These are phyloP conservation scores for Rhodotorula sp. DNA, from an alignment of 1,284 basidiomycete species.

Conservation along the genomic window DNA sequence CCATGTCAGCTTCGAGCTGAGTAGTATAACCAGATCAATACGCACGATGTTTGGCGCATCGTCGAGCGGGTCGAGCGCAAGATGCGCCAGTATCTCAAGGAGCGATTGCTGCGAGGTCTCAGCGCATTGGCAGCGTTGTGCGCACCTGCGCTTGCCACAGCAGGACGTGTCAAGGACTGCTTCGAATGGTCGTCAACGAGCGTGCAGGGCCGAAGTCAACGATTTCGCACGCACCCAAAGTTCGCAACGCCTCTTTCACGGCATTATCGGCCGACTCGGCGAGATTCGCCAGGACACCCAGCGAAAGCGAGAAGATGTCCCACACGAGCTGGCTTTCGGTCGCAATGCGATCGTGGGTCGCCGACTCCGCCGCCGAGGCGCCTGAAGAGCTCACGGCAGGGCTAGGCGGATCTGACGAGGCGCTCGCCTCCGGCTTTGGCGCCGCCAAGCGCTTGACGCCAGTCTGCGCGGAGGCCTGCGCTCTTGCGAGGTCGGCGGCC, in stretches of 20 bases:
- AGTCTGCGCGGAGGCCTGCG: too few relatives aligned
- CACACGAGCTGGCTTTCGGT: constrained; percentile 7
- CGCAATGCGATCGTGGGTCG: neutral
- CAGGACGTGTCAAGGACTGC: constrained; percentile 19
- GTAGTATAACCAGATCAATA: too few relatives aligned
- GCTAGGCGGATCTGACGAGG: neutral
- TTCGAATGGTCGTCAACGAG: neutral
- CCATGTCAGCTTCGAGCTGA: too few relatives aligned
- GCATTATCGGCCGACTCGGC: constrained; percentile 13
- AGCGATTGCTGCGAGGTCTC: neutral
- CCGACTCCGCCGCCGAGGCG: neutral
- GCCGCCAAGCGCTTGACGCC: neutral
- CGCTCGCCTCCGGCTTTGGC: neutral
- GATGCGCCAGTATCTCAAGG: constrained; percentile 1
- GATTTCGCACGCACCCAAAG: constrained; percentile 10
- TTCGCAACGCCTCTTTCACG: constrained; percentile 10
- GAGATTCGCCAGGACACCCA: constrained; percentile 35
- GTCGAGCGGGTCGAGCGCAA: constrained; percentile 15
- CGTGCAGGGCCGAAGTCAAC: too few relatives aligned
- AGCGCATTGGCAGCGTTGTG: constrained; percentile 10
- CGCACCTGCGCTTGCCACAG: constrained; percentile 10
- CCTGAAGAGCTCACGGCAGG: neutral
- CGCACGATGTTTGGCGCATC: constrained; percentile 25
- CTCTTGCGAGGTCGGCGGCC: neutral
- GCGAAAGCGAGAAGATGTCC: constrained; percentile 29